Evolutionary conservation across 208 protist genomes (phyloP).

Genomic region (Crithidia acanthocephali): DNA sequence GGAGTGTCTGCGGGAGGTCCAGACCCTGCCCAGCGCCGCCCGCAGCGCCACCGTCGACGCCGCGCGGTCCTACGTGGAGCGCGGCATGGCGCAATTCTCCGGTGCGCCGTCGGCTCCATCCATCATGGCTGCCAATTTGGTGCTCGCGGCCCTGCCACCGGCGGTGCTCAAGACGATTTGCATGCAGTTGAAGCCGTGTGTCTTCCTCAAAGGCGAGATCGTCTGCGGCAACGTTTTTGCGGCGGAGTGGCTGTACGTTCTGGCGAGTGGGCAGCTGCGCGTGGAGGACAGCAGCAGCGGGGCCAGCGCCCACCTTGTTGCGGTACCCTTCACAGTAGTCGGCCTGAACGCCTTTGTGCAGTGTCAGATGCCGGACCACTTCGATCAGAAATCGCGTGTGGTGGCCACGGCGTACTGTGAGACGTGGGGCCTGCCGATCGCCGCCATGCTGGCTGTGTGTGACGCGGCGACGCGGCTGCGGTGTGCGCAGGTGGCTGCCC

Average conservation of each 20-base stretch:
- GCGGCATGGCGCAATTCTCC: conserved; percentile 19
- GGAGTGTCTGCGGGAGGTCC: conserved; percentile 29
- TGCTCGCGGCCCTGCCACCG: conserved; percentile 45
- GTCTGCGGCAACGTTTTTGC: conserved; percentile 68
- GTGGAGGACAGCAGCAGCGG: conserved; percentile 25
- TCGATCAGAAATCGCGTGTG: conserved; percentile 33
- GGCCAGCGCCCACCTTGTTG: neutral
- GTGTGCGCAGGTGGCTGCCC: conserved; percentile 34
- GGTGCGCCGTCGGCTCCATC: conserved; percentile 39
- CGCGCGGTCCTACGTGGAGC: conserved; percentile 38
- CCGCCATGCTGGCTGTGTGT: conserved; percentile 33
- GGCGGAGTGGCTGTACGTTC: conserved; percentile 63
- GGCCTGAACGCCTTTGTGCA: conserved; percentile 62
- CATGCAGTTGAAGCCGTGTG: conserved; percentile 49
- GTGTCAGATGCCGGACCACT: conserved; percentile 35
- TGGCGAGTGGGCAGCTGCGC: conserved; percentile 49
- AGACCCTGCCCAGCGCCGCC: conserved; percentile 22
- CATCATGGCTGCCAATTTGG: conserved; percentile 45
- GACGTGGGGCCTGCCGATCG: conserved; percentile 52
- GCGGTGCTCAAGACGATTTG: conserved; percentile 38
- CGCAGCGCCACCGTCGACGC: conserved; percentile 30
- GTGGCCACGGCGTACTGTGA: conserved; percentile 53
- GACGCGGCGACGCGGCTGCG: conserved; percentile 32
- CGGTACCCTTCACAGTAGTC: conserved; percentile 21
- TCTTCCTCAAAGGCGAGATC: conserved; percentile 48